Evolutionary conservation across 306 rosid species (phyloP).

Genomic region (Citrullus colocynthis): DNA sequence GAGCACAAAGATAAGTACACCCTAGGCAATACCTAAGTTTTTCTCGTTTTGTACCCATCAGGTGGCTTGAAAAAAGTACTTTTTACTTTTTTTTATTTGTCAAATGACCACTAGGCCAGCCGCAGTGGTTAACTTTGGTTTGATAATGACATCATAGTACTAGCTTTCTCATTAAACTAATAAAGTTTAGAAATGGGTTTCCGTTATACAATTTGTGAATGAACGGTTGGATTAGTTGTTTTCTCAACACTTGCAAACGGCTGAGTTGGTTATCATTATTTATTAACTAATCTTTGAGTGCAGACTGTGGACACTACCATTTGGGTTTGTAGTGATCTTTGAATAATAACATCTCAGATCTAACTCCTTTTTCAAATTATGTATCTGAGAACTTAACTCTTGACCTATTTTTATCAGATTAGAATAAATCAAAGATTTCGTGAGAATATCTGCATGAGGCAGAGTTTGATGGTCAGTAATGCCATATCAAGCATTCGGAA

Average conservation of each 20-base stretch:
- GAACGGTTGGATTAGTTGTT: not conserved
- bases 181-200: not conserved
- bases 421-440: slow-evolving; percentile 74
- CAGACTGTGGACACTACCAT: not conserved
- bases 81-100: too few species aligned
- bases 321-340: not conserved
- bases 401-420: slow-evolving; percentile 41
- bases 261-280: too few species aligned
- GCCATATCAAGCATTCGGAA: slow-evolving; percentile 80
- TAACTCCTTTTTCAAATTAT: not conserved
- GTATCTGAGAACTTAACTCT: not conserved
- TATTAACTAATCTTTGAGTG: not conserved
- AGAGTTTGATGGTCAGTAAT: slow-evolving; percentile 81
- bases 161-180: not conserved
- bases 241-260: not conserved
- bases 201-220: not conserved
- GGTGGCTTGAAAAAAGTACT: not conserved
- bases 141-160: not conserved
- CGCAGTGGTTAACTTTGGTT: not conserved
- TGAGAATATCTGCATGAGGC: slow-evolving; percentile 85
- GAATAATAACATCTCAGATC: not conserved
- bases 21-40: too few species aligned
- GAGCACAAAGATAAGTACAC: too few species aligned
- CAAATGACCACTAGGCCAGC: not conserved
- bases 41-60: not conserved